A percentile compares a stretch with the other conserved stretches of the same genome.
Conservation (phyloP, 768 basidiomycete genomes). For the Xerocomellus intermedius region DNA sequence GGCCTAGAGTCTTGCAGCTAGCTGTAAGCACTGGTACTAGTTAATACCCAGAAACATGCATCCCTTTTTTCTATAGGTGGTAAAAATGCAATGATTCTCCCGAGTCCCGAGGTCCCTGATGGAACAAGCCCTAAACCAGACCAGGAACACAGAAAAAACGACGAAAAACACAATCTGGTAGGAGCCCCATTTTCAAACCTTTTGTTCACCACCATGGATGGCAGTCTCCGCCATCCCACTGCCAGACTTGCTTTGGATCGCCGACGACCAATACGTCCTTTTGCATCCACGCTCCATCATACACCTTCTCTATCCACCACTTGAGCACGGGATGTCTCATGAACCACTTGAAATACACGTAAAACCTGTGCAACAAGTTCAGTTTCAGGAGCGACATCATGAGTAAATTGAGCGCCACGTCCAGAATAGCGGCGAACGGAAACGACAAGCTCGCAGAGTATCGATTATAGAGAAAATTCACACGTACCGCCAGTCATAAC, state of each 20-base stretch:
- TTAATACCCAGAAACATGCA: too few species aligned
- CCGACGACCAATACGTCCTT: slow-evolving; percentile 38
- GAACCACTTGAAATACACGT: slow-evolving; percentile 36
- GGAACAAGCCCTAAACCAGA: too few species aligned
- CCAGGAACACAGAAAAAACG: too few species aligned
- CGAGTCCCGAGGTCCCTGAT: too few species aligned
- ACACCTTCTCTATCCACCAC: slow-evolving; percentile 42
- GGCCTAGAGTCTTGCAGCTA: too few species aligned
- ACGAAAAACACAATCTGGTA: too few species aligned
- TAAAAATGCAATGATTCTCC: too few species aligned
- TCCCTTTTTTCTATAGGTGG: too few species aligned
- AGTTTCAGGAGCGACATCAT: neutral
- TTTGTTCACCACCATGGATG: slow-evolving; percentile 10
- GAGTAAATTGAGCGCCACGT: neutral
- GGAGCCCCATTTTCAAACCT: too few species aligned
- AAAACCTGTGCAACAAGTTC: slow-evolving; percentile 21
- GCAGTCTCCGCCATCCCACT: slow-evolving; percentile 26
- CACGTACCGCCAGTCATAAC: slow-evolving; percentile 36
- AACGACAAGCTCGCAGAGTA: too few species aligned
- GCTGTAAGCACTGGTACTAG: too few species aligned
- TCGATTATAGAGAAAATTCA: neutral
- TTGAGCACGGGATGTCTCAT: slow-evolving; percentile 38
- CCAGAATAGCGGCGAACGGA: neutral
- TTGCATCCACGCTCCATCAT: slow-evolving; percentile 39
- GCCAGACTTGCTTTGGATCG: slow-evolving; percentile 19